Evolutionary conservation across 345 rosid species (phyloP).

Genomic region (Citrus trifoliata): DNA sequence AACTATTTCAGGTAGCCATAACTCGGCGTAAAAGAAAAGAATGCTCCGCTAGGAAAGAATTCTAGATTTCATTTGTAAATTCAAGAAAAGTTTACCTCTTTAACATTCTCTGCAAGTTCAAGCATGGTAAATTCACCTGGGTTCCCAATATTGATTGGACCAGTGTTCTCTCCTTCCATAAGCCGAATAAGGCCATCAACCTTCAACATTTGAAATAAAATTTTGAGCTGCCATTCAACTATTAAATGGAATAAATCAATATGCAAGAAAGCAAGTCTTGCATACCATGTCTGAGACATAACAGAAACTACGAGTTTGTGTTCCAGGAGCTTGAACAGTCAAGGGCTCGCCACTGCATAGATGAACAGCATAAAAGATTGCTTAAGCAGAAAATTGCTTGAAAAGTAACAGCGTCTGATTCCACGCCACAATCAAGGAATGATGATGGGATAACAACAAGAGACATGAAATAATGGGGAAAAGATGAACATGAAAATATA

Average conservation of each 20-base stretch:
- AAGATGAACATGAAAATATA: neutral
- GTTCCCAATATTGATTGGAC: slow-evolving; percentile 89
- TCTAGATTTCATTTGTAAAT: neutral
- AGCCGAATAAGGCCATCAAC: slow-evolving; percentile 89
- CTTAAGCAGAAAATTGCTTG: neutral
- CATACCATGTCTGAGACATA: slow-evolving; percentile 94
- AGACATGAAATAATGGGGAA: neutral
- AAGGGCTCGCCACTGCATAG: slow-evolving; percentile 66
- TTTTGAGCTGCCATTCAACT: neutral
- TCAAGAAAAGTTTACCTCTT: slow-evolving; percentile 76
- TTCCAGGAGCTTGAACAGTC: slow-evolving; percentile 94
- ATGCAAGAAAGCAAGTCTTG: neutral
- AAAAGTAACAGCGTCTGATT: neutral
- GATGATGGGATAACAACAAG: neutral
- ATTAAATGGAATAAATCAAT: neutral
- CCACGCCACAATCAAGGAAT: neutral
- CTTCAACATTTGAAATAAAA: slow-evolving; percentile 29
- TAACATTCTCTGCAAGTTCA: slow-evolving; percentile 85
- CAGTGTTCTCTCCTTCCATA: slow-evolving; percentile 94
- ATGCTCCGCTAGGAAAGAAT: neutral
- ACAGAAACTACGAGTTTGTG: slow-evolving; percentile 97
- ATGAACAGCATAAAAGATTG: neutral
- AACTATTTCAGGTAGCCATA: neutral
- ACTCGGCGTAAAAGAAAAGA: neutral
- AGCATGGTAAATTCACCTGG: slow-evolving; percentile 92